Conservation (phyloP, 2,329 filamentous ascomycete species). For the Neofusicoccum ribis region DNA sequence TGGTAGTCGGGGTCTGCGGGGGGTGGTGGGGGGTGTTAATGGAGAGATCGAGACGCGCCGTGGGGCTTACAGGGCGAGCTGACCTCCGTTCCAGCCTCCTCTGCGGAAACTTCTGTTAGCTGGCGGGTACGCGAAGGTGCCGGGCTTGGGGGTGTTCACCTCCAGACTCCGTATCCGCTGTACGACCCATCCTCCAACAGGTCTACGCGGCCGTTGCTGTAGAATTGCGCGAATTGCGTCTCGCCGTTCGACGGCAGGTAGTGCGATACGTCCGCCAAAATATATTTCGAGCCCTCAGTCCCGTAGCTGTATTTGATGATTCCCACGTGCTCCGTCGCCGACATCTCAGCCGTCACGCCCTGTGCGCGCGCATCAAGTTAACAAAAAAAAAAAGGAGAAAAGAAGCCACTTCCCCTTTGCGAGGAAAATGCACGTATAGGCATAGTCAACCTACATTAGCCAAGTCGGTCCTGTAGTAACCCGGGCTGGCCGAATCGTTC, state of each 20-base stretch:
- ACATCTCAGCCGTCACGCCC: conserved; percentile 59
- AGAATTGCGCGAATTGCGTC: conserved; percentile 23
- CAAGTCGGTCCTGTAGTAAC: conserved; percentile 61
- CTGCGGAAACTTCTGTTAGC: not conserved
- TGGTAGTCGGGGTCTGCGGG: conserved; percentile 26
- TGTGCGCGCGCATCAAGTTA: not conserved
- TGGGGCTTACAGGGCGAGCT: not conserved
- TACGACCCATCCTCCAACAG: conserved; percentile 28
- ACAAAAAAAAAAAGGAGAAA: not conserved
- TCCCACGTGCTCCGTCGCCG: conserved; percentile 57
- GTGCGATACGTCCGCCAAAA: conserved; percentile 50
- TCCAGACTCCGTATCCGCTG: conserved; percentile 29
- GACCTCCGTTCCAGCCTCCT: conserved; percentile 34
- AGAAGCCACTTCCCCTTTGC: too few species aligned
- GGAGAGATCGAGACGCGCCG: not conserved
- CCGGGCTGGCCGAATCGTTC: conserved; percentile 52
- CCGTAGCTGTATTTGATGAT: conserved; percentile 65
- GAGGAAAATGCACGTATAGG: too few species aligned
- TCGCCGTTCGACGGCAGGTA: conserved; percentile 24
- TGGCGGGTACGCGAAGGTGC: not conserved
- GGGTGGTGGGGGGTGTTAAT: not conserved
- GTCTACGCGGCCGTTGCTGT: conserved; percentile 26
- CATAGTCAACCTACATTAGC: conserved; percentile 36
- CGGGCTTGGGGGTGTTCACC: not conserved
- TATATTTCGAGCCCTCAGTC: conserved; percentile 33